A percentile compares a stretch with the other conserved stretches of the same genome.
phyloP scores from a whole-genome alignment of 345 rosid genomes.

The Salix arbutifolia region DNA sequence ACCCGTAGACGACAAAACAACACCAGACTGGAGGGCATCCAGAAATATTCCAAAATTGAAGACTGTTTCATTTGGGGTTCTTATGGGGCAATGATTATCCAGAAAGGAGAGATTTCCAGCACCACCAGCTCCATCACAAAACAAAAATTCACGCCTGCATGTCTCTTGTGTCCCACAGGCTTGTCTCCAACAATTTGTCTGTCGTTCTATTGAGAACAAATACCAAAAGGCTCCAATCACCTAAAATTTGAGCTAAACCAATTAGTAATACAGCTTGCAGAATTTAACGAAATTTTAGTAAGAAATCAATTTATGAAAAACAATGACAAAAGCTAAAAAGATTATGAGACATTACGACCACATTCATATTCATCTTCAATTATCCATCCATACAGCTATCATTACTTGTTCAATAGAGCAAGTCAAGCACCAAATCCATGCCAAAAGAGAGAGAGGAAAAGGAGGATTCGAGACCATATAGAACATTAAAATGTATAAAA shows the following conservation, averaged over 20 bases:
- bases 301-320: not conserved
- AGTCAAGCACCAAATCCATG: not conserved
- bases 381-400: not conserved
- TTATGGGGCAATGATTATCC: constrained; percentile 20
- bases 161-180: constrained; percentile 36
- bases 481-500: not conserved
- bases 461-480: not conserved
- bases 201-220: constrained; percentile 39
- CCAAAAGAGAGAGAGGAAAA: too few species aligned
- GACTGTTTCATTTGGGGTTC: constrained; percentile 1
- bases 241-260: constrained; percentile 8
- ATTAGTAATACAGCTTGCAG: not conserved
- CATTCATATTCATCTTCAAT: not conserved
- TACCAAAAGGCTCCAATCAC: constrained; percentile 78
- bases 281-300: not conserved
- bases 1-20: constrained; percentile 21
- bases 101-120: constrained; percentile 4
- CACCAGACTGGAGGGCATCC: constrained; percentile 31
- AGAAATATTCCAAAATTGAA: constrained; percentile 35
- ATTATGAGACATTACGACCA: not conserved
- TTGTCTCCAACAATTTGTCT: constrained; percentile 51
- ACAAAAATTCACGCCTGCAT: constrained; percentile 29
- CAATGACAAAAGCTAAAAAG: not conserved
- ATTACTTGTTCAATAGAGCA: not conserved
- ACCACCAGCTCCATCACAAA: constrained; percentile 34